These are phyloP conservation scores for Favolaschia claudopus DNA, from an alignment of 768 basidiomycete species.

Conservation along the genomic window DNA sequence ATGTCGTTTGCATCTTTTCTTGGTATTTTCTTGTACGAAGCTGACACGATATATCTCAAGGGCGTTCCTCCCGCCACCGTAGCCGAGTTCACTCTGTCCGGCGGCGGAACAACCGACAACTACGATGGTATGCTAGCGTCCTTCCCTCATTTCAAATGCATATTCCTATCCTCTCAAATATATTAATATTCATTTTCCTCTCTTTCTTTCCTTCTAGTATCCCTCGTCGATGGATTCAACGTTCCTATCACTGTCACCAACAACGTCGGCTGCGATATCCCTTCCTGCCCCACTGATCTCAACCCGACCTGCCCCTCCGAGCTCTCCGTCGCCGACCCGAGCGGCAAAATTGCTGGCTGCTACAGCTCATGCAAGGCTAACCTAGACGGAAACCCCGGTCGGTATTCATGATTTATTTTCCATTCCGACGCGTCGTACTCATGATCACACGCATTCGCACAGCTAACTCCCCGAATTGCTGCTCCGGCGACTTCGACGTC, in stretches of 20 bases:
- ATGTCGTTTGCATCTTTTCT: not conserved
- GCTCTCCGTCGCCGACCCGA: not conserved
- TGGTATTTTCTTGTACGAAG: not conserved
- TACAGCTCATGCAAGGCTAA: constrained; percentile 4
- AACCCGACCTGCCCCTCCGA: not conserved
- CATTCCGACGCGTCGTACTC: not conserved
- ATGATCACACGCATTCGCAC: no score
- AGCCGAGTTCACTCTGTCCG: constrained; percentile 50
- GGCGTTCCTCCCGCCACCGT: constrained; percentile 53
- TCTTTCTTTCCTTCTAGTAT: not conserved
- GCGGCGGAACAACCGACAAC: constrained; percentile 40
- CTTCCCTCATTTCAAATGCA: no score
- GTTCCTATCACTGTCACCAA: constrained; percentile 62
- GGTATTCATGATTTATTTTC: not conserved
- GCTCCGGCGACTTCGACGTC: constrained; percentile 9
- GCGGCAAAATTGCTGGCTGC: constrained; percentile 12
- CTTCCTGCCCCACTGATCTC: constrained; percentile 49
- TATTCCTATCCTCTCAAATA: no score
- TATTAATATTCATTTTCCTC: no score
- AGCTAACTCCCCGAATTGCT: constrained; percentile 22
- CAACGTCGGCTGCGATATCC: constrained; percentile 53
- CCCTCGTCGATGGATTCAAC: constrained; percentile 58
- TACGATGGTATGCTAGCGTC: constrained; percentile 48
- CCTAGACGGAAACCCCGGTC: constrained; percentile 1
- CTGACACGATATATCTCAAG: constrained; percentile 3